phyloP scores from a whole-genome alignment of 2,329 filamentous ascomycete species.

The Colletotrichum sp. region DNA sequence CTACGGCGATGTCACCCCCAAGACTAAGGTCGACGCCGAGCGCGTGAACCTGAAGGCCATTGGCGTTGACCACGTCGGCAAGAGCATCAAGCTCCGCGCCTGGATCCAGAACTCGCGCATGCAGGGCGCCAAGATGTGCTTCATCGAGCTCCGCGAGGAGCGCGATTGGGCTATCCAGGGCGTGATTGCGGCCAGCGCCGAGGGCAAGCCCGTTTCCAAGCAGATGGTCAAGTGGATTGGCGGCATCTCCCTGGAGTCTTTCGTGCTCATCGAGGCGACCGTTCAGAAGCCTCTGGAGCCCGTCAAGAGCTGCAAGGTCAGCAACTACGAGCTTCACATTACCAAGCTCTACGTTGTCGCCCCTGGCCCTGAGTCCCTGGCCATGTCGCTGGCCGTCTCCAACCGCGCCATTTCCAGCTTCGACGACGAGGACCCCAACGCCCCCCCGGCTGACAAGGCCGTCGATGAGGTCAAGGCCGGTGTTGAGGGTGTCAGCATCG shows the following conservation, averaged over 20 bases:
- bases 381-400: conserved; percentile 65
- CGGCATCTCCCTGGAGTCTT: conserved; percentile 78
- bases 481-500: conserved; percentile 44
- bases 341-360: conserved; percentile 83
- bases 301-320: conserved; percentile 85
- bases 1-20: conserved; percentile 67
- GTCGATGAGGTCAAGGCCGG: conserved; percentile 32
- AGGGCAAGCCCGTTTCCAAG: conserved; percentile 64
- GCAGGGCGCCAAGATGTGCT: conserved; percentile 90
- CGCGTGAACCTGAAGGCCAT: conserved; percentile 67
- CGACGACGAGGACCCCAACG: conserved; percentile 57
- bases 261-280: conserved; percentile 79
- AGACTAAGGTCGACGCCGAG: conserved; percentile 46
- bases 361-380: conserved; percentile 61
- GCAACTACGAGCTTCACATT: conserved; percentile 85
- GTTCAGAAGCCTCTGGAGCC: conserved; percentile 85
- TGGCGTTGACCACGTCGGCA: conserved; percentile 68
- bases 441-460: conserved; percentile 30
- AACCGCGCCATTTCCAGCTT: conserved; percentile 81
- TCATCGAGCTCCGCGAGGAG: conserved; percentile 83
- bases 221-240: conserved; percentile 96
- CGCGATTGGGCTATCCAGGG: conserved; percentile 81
- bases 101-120: conserved; percentile 88
- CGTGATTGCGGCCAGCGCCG: conserved; percentile 73
- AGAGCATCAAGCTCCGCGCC: conserved; percentile 77